These are phyloP conservation scores for Monilinia aucupariae DNA, from an alignment of 2,329 filamentous ascomycete genomes.

Conservation along the genomic window DNA sequence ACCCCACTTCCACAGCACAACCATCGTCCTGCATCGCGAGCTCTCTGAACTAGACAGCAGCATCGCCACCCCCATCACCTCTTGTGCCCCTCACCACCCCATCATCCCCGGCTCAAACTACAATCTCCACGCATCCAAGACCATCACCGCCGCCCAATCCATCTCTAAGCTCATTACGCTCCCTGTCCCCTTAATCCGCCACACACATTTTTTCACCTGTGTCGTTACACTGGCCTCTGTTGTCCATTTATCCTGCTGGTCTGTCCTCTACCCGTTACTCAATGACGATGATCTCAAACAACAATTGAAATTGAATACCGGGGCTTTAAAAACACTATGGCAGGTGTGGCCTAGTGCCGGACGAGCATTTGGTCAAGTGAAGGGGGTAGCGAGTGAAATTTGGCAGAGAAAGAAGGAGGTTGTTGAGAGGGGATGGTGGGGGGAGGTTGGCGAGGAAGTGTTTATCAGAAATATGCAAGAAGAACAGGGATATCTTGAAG, in stretches of 20 bases:
- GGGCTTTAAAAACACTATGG: conserved; percentile 31
- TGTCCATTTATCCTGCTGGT: conserved; percentile 77
- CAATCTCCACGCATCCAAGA: conserved; percentile 65
- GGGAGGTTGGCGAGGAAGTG: conserved; percentile 30
- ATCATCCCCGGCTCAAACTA: conserved; percentile 27
- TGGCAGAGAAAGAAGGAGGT: conserved; percentile 36
- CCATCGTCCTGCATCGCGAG: conserved; percentile 74
- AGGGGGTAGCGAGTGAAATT: conserved; percentile 73
- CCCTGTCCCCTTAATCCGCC: conserved; percentile 63
- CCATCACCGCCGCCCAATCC: conserved; percentile 70
- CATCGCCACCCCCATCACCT: conserved; percentile 52
- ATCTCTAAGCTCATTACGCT: conserved; percentile 72
- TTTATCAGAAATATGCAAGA: conserved; percentile 33
- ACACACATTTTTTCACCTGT: conserved; percentile 81
- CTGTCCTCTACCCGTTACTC: conserved; percentile 32
- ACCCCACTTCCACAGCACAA: conserved; percentile 39
- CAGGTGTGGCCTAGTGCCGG: conserved; percentile 32
- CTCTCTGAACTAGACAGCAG: conserved; percentile 67
- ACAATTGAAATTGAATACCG: conserved; percentile 67
- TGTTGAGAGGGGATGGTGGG: conserved; percentile 31
- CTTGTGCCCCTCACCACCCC: conserved; percentile 53
- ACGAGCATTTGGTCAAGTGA: conserved; percentile 72
- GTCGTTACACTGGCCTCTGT: conserved; percentile 73
- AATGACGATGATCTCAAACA: conserved; percentile 65
- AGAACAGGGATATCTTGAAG: conserved; percentile 33